Evolutionary conservation across 306 rosid species (phyloP), one percentile per base, ranked within the genome.

Genomic region (Canavalia ensiformis): DNA sequence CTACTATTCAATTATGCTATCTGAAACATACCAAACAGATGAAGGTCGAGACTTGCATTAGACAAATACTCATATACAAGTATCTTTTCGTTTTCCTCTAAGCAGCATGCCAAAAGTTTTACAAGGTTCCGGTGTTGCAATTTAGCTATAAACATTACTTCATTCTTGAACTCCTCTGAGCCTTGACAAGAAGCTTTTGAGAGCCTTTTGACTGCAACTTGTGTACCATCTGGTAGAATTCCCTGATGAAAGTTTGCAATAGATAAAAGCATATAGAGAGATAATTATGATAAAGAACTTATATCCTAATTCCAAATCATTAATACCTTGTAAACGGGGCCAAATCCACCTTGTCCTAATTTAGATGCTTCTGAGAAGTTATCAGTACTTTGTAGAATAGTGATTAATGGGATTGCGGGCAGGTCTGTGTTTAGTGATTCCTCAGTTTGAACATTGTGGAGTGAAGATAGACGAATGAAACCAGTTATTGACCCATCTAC

Each of bases 161-260:
- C 25, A 18, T 18, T 90, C 54, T 71, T 66, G 25, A 66, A 66
- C 51, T 66, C 72, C 7, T 88, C 75, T 18, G 66, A 44, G 10
- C 95, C 92, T 75, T 89, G 95, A 56, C 51, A 13, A 8, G 91
- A 91, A 50, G 78, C 67, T 68, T 47, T 56, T 7, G 91, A 87
- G 1, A 91, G 85, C 44, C 91, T 91, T 81, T 91, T 91, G 1
- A 91, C 87, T 0, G 91, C 92, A 34, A 86, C 72, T 65, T 73
- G 78, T 60, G 76, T 83, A 11, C 92, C 91, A 72, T 86, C 77
- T n/a, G 84, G 71, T 5, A 91, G 76, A 70, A 12, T 78, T 8
- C 91, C 92, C 94, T 88, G 69, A 56, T 2, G 59, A 7, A 9
- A 7, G 5, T 9, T 55, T n/a, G 37, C 0, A 46, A 65, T 37